These are phyloP conservation scores for Proliferodiscus dingleyae DNA, from an alignment of 2,329 filamentous ascomycete genomes.

Conservation along the genomic window DNA sequence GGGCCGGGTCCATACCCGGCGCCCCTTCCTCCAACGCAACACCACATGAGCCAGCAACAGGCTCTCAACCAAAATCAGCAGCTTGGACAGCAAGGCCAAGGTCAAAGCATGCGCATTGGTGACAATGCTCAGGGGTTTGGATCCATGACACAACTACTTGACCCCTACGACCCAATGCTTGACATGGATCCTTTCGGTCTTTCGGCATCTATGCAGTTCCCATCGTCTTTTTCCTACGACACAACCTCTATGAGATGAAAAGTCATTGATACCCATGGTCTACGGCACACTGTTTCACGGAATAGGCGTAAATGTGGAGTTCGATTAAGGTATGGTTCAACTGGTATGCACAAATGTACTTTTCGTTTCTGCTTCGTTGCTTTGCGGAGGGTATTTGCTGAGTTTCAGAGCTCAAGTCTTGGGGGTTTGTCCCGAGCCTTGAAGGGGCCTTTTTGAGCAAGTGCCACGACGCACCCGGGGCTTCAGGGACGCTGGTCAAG, in stretches of 20 bases:
- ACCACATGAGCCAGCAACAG: constrained; percentile 15
- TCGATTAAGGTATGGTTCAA: neutral
- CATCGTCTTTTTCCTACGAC: constrained; percentile 74
- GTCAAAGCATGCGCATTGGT: constrained; percentile 36
- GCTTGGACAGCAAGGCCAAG: constrained; percentile 35
- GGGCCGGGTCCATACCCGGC: constrained; percentile 62
- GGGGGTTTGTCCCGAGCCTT: constrained; percentile 5
- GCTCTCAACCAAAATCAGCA: constrained; percentile 33
- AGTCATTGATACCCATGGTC: constrained; percentile 27
- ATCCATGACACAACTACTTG: constrained; percentile 45
- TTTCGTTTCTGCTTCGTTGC: constrained; percentile 1
- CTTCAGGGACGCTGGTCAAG: constrained; percentile 1
- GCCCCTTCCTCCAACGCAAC: constrained; percentile 40
- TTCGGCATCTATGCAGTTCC: constrained; percentile 92
- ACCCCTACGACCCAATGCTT: constrained; percentile 77
- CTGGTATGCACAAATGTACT: constrained; percentile 7
- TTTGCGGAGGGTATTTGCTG: constrained; percentile 1
- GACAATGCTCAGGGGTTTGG: constrained; percentile 37
- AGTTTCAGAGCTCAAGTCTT: constrained; percentile 4
- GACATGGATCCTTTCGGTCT: constrained; percentile 93
- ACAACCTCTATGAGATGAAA: constrained; percentile 34
- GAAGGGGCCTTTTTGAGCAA: constrained; percentile 3
- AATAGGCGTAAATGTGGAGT: constrained; percentile 10
- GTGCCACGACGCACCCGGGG: constrained; percentile 4
- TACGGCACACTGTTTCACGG: constrained; percentile 4